These are phyloP conservation scores for Persicaria maculosa DNA, from an alignment of 148 eudicot species.

Conservation along the genomic window DNA sequence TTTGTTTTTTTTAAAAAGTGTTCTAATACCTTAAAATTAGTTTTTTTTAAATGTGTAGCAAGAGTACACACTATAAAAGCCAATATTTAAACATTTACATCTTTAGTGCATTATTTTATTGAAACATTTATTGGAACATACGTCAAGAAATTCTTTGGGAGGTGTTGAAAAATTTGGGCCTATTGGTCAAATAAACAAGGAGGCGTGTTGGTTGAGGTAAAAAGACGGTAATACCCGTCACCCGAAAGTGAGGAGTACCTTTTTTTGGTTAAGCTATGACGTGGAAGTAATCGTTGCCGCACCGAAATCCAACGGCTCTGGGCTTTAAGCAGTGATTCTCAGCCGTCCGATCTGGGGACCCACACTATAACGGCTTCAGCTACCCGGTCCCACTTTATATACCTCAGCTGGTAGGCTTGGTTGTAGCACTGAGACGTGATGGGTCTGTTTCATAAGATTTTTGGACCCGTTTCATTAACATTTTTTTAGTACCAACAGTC, in stretches of 20 bases:
- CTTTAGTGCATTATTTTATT: no score
- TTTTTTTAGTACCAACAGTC: no score
- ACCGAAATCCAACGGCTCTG: not conserved
- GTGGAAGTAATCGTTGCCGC: not conserved
- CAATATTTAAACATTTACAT: no score
- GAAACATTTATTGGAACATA: not conserved
- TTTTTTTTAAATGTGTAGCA: no score
- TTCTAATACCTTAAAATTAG: no score
- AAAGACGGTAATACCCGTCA: not conserved
- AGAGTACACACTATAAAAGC: no score
- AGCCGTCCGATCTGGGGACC: constrained; percentile 3
- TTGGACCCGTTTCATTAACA: no score
- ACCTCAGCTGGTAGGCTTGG: not conserved
- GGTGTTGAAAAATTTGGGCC: not conserved
- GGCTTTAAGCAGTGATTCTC: not conserved
- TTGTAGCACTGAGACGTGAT: not conserved
- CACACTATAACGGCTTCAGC: not conserved
- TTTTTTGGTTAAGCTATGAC: not conserved
- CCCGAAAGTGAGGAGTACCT: not conserved
- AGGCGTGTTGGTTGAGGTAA: not conserved
- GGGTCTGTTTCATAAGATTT: no score
- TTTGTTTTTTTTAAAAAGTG: no score
- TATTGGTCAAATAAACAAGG: not conserved
- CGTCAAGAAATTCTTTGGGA: not conserved
- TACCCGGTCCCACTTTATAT: not conserved